phyloP scores from a whole-genome alignment of 306 rosid species.

The Vigna mungo region DNA sequence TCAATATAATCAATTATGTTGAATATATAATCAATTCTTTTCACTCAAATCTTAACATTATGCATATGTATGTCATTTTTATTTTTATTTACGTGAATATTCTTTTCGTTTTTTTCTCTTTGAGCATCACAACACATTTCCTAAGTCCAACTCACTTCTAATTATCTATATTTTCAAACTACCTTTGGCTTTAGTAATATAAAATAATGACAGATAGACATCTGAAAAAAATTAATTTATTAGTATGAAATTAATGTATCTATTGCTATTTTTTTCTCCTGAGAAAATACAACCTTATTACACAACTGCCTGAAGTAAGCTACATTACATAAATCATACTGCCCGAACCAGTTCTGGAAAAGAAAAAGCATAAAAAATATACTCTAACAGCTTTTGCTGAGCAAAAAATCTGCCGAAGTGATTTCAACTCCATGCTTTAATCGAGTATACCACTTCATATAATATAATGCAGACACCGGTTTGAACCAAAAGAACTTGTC shows the following conservation, averaged over 20 bases:
- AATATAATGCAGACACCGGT: not conserved
- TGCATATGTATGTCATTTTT: no score
- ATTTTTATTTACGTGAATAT: no score
- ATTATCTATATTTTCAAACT: no score
- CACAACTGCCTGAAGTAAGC: not conserved
- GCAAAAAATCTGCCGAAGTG: conserved; percentile 20
- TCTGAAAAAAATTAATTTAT: conserved; percentile 4
- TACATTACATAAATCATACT: not conserved
- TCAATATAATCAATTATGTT: no score
- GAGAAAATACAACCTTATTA: not conserved
- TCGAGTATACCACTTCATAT: not conserved
- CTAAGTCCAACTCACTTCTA: no score
- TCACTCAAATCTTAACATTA: no score
- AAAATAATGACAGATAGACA: not conserved
- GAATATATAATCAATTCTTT: no score
- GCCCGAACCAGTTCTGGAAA: not conserved
- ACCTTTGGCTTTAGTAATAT: no score
- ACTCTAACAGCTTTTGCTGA: conserved; percentile 9
- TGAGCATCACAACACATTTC: no score
- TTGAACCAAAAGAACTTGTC: conserved; percentile 16
- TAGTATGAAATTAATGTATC: conserved; percentile 10
- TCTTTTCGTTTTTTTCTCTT: no score
- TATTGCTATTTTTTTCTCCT: conserved; percentile 19
- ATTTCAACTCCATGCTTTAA: conserved; percentile 6
- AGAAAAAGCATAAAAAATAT: conserved; percentile 16